These are phyloP conservation scores for Biancaea sappan DNA, from an alignment of 306 rosid genomes.

Conservation along the genomic window DNA sequence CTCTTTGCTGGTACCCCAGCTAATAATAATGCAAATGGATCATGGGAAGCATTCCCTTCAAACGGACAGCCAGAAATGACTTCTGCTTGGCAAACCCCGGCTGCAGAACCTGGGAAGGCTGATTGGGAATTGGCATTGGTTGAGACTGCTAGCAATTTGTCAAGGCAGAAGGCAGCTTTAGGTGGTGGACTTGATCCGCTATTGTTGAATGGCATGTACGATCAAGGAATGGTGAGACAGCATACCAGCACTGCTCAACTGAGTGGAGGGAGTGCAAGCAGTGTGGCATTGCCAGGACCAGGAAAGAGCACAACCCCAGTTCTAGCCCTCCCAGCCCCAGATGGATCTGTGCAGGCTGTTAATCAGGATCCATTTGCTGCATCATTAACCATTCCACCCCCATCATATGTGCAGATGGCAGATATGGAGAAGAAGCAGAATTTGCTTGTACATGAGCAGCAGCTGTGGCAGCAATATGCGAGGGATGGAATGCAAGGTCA, in stretches of 20 bases:
- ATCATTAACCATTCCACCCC: conserved; percentile 78
- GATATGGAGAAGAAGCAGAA: conserved; percentile 97
- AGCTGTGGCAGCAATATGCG: conserved; percentile 83
- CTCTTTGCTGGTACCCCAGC: conserved; percentile 79
- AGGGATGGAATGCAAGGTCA: conserved; percentile 97
- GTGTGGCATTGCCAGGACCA: conserved; percentile 83
- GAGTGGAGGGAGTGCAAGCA: conserved; percentile 96
- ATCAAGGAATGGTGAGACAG: conserved; percentile 95
- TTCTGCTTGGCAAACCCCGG: conserved; percentile 97
- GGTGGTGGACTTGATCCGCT: conserved; percentile 96
- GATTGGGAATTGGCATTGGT: conserved; percentile 99
- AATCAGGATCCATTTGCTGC: conserved; percentile 96
- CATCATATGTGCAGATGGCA: conserved; percentile 95
- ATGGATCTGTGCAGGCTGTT: conserved; percentile 81
- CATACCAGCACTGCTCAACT: conserved; percentile 77
- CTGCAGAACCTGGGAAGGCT: conserved; percentile 87
- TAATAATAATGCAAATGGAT: conserved; percentile 68
- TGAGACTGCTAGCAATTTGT: conserved; percentile 84
- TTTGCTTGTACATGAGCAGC: conserved; percentile 81
- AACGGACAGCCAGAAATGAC: conserved; percentile 87
- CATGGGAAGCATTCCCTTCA: conserved; percentile 95
- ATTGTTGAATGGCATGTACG: conserved; percentile 92
- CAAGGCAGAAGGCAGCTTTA: conserved; percentile 66
- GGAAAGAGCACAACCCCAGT: conserved; percentile 78
- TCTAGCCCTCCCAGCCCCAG: conserved; percentile 98